phyloP scores from a whole-genome alignment of 164 flowering plant genomes.

The Nymphaea thermarum region DNA sequence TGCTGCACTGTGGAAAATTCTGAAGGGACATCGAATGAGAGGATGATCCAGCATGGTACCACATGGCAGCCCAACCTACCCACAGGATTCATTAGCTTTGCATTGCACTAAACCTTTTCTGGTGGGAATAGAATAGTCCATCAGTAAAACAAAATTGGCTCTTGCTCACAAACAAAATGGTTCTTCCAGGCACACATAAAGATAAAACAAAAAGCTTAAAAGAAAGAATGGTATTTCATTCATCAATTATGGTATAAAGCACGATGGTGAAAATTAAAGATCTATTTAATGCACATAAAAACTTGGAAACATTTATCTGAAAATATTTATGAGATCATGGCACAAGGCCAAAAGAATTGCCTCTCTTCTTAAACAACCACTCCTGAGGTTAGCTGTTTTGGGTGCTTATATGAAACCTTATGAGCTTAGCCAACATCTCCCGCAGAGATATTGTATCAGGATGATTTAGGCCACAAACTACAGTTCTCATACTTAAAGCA shows the following conservation, averaged over 20 bases:
- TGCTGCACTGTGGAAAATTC: too few relatives aligned
- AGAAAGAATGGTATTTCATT: background rate
- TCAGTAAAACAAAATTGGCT: too few relatives aligned
- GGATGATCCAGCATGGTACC: too few relatives aligned
- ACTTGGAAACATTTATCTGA: background rate
- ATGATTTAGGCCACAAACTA: conserved; percentile 81
- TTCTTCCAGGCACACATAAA: background rate
- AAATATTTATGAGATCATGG: background rate
- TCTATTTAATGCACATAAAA: background rate
- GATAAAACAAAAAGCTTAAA: too few relatives aligned
- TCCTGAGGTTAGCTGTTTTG: background rate
- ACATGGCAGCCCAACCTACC: too few relatives aligned
- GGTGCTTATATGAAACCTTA: conserved; percentile 60
- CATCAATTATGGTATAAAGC: background rate
- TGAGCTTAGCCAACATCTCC: conserved; percentile 63
- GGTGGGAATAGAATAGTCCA: too few relatives aligned
- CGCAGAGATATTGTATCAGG: conserved; percentile 64
- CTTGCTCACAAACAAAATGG: background rate
- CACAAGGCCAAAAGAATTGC: background rate
- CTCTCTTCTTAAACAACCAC: background rate
- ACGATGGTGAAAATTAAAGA: background rate
- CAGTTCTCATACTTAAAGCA: conserved; percentile 67
- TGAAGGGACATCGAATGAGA: too few relatives aligned
- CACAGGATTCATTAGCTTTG: too few relatives aligned
- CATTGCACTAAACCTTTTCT: too few relatives aligned